Percentiles rank a stretch among this genome's conserved stretches.
Evolutionary conservation across 495 filamentous ascomycete species (phyloP).

Genomic region (Corynascus novoguineensis): DNA sequence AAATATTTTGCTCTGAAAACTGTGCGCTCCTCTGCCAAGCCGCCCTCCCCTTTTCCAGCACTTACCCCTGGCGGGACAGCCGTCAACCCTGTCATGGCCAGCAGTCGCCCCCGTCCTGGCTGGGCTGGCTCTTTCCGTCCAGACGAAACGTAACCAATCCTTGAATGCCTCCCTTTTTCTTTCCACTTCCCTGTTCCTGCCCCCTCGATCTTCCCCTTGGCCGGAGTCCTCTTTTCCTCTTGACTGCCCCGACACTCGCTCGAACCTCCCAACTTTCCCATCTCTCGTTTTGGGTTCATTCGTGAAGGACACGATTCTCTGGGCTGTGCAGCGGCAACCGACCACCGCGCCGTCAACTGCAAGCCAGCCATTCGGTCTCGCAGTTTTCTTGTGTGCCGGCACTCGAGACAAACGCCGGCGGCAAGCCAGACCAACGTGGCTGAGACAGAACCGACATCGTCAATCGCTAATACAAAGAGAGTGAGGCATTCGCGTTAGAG

Average conservation of each 20-base stretch:
- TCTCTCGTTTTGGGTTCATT: slow-evolving; percentile 24
- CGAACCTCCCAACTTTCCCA: slow-evolving; percentile 17
- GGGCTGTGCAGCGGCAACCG: slow-evolving; percentile 12
- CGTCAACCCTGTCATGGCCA: slow-evolving; percentile 12
- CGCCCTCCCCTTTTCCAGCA: slow-evolving; percentile 4
- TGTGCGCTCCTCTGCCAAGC: not conserved
- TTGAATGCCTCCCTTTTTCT: slow-evolving; percentile 31
- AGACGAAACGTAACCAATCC: slow-evolving; percentile 27
- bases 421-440: not conserved
- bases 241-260: slow-evolving; percentile 24
- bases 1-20: not conserved
- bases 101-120: slow-evolving; percentile 9
- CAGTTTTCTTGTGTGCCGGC: slow-evolving; percentile 10
- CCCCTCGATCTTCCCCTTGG: slow-evolving; percentile 25
- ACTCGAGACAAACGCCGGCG: slow-evolving; percentile 16
- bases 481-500: not conserved
- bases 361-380: slow-evolving; percentile 8
- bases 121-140: slow-evolving; percentile 23
- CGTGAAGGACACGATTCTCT: slow-evolving; percentile 14
- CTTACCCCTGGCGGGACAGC: slow-evolving; percentile 12
- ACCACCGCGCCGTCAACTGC: slow-evolving; percentile 9
- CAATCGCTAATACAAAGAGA: slow-evolving; percentile 10
- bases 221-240: slow-evolving; percentile 24
- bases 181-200: slow-evolving; percentile 26
- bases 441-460: not conserved